phyloP scores from a whole-genome alignment of 805 yeast species.

The Pichia manshurica region DNA sequence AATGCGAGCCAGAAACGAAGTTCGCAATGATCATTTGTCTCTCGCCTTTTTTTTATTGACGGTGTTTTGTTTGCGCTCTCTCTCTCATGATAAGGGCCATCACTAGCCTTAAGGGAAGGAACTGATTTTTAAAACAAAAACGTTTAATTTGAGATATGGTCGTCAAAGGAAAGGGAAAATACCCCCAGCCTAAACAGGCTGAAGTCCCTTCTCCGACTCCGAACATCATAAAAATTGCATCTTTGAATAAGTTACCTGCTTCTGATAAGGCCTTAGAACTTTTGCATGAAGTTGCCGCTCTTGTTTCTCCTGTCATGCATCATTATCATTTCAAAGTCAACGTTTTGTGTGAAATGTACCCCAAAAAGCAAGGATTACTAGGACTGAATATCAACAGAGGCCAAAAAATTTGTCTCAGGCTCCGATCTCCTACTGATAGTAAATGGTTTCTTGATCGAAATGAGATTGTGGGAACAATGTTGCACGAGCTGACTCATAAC shows the following conservation, averaged over 20 bases:
- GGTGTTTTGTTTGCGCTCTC: too few relatives aligned
- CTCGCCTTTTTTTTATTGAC: too few relatives aligned
- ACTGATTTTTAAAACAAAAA: too few relatives aligned
- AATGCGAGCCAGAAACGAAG: too few relatives aligned
- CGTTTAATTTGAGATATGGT: conserved; percentile 19
- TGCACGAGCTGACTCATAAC: conserved; percentile 87
- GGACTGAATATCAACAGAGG: conserved; percentile 86
- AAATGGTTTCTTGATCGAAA: conserved; percentile 54
- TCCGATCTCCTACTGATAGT: conserved; percentile 54
- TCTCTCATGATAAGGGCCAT: too few relatives aligned
- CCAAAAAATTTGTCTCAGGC: conserved; percentile 59
- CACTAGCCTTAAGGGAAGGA: too few relatives aligned
- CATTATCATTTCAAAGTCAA: conserved; percentile 61
- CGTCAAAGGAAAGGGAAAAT: conserved; percentile 21
- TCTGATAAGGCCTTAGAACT: conserved; percentile 50
- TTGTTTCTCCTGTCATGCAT: conserved; percentile 76
- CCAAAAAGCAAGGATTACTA: conserved; percentile 55
- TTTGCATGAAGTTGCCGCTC: conserved; percentile 60
- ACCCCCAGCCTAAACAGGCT: conserved; percentile 10
- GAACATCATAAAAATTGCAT: conserved; percentile 32
- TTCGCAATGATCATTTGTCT: too few relatives aligned
- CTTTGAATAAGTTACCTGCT: conserved; percentile 40
- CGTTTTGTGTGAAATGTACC: conserved; percentile 73
- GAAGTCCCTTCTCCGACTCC: conserved; percentile 30
- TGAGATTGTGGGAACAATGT: conserved; percentile 70